Evolutionary conservation across 352 stramenopile genomes (phyloP).

Genomic region (Phytophthora rubi): DNA sequence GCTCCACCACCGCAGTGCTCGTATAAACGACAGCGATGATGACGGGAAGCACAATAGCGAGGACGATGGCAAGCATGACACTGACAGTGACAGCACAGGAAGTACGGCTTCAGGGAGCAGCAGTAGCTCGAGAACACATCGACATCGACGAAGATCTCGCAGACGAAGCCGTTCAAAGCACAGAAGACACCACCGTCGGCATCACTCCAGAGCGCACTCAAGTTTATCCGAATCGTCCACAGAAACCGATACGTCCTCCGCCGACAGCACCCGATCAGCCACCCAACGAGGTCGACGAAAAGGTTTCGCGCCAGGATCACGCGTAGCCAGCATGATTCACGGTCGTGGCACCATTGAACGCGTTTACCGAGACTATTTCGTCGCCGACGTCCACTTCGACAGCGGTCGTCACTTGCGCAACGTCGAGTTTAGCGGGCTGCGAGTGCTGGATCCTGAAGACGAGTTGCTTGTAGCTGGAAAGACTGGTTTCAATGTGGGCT

Average conservation of each 20-base stretch:
- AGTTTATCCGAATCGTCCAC: slow-evolving; percentile 25
- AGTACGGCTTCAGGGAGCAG: slow-evolving; percentile 18
- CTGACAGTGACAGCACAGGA: slow-evolving; percentile 13
- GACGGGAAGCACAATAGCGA: slow-evolving; percentile 29
- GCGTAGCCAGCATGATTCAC: slow-evolving; percentile 43
- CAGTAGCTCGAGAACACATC: neutral
- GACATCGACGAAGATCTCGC: slow-evolving; percentile 5
- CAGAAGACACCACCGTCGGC: slow-evolving; percentile 1
- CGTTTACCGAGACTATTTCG: slow-evolving; percentile 70
- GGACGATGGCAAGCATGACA: slow-evolving; percentile 21
- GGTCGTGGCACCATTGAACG: slow-evolving; percentile 64
- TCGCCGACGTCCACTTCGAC: slow-evolving; percentile 76
- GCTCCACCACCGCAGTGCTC: neutral
- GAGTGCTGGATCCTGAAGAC: slow-evolving; percentile 29
- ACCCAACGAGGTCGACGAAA: slow-evolving; percentile 8
- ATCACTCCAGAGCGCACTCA: slow-evolving; percentile 3
- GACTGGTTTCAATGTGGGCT: slow-evolving; percentile 31
- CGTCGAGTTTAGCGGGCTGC: slow-evolving; percentile 58
- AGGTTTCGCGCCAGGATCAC: slow-evolving; percentile 60
- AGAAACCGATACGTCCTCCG: slow-evolving; percentile 27
- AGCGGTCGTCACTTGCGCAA: slow-evolving; percentile 62
- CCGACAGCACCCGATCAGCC: slow-evolving; percentile 13
- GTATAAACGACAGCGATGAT: slow-evolving; percentile 13
- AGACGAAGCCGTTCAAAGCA: slow-evolving; percentile 7
- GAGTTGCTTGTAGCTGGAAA: slow-evolving; percentile 17